A percentile compares a stretch with the other conserved stretches of the same genome.
These are phyloP conservation scores for Graphiopsis chlorocephala DNA, from an alignment of 2,329 filamentous ascomycete genomes.

Conservation along the genomic window DNA sequence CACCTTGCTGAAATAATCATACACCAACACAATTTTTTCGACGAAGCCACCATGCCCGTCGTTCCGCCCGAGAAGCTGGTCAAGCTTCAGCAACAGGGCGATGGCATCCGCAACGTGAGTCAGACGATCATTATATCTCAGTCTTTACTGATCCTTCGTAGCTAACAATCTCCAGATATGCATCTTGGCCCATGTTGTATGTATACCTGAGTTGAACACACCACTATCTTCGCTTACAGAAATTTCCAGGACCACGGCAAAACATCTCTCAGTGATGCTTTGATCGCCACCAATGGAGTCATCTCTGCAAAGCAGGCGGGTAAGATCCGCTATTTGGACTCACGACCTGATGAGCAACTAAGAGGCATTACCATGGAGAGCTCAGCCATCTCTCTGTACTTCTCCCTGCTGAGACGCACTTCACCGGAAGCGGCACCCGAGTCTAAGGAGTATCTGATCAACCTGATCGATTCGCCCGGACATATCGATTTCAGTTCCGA, in stretches of 20 bases:
- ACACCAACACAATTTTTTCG: background rate
- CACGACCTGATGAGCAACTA: slow-evolving; percentile 89
- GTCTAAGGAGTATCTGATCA: slow-evolving; percentile 89
- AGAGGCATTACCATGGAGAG: slow-evolving; percentile 99
- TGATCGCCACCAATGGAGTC: slow-evolving; percentile 98
- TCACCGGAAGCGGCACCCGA: slow-evolving; percentile 53
- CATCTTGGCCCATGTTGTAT: slow-evolving; percentile 50
- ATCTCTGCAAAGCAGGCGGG: slow-evolving; percentile 96
- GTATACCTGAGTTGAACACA: background rate
- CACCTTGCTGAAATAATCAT: background rate
- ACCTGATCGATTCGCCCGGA: slow-evolving; percentile 94
- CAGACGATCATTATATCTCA: slow-evolving; percentile 39
- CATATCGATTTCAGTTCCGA: slow-evolving; percentile 99
- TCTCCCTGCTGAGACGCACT: slow-evolving; percentile 79
- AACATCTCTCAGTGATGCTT: slow-evolving; percentile 90
- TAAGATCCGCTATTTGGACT: slow-evolving; percentile 97
- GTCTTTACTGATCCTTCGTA: background rate
- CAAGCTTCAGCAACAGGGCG: slow-evolving; percentile 79
- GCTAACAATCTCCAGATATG: slow-evolving; percentile 56
- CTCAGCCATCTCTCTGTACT: slow-evolving; percentile 93
- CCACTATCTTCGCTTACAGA: slow-evolving; percentile 52
- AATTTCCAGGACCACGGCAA: slow-evolving; percentile 76
- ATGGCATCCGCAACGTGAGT: slow-evolving; percentile 87
- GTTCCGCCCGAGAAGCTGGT: slow-evolving; percentile 88
- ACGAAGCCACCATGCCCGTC: slow-evolving; percentile 67